Evolutionary conservation across 257 asterid genomes (phyloP).

Genomic region (Solanum pennellii): DNA sequence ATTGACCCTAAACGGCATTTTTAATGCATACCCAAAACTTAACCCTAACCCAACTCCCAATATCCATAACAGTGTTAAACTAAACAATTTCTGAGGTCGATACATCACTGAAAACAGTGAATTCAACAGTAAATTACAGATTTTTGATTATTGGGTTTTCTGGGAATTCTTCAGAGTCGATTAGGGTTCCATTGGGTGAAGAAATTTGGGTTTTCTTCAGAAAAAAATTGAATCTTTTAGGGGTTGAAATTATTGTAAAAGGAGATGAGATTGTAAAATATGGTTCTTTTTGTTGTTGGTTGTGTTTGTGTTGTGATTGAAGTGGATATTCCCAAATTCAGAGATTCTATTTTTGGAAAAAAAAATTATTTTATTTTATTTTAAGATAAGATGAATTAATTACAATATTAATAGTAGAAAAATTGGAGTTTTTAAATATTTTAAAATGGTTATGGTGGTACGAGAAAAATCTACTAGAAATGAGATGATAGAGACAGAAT

Average conservation of each 20-base stretch:
- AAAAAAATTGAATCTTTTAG: not conserved
- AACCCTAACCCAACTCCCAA: conserved; percentile 20
- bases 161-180: not conserved
- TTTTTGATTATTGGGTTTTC: not conserved
- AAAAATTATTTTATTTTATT: not conserved
- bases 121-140: not conserved
- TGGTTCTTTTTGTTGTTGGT: not conserved
- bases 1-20: conserved; percentile 66
- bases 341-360: not conserved
- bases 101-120: not conserved
- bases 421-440: not conserved
- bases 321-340: not conserved
- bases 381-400: not conserved
- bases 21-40: conserved; percentile 51
- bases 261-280: not conserved
- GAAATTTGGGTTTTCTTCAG: not conserved
- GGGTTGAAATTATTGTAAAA: not conserved
- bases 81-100: not conserved
- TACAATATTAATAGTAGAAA: not conserved
- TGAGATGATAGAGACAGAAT: not conserved
- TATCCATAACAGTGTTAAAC: not conserved
- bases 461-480: not conserved
- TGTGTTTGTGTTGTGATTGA: not conserved
- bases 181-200: not conserved
- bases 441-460: not conserved